Conservation (phyloP, 2,329 filamentous ascomycete genomes). For the Sphaceloma murrayae region DNA sequence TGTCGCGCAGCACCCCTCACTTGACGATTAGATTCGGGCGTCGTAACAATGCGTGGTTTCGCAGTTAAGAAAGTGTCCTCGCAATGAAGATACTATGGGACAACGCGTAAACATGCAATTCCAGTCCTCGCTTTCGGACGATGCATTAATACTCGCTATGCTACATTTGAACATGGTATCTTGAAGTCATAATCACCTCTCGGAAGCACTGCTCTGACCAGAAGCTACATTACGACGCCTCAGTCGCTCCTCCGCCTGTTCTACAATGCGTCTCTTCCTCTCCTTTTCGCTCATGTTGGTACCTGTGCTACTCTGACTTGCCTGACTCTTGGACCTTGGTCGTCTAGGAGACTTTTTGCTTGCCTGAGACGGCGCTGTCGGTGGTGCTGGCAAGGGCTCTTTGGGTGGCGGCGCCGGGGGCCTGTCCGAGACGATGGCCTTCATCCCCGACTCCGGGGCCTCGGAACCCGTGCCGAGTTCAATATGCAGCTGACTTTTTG, state of each 20-base stretch:
- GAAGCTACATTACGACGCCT: slow-evolving; percentile 21
- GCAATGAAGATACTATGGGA: too few species aligned
- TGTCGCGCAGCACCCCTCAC: too few species aligned
- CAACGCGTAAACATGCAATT: too few species aligned
- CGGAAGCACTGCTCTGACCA: slow-evolving; percentile 9
- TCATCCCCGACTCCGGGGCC: too few species aligned
- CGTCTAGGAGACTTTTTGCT: slow-evolving; percentile 5
- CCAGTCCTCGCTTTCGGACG: too few species aligned
- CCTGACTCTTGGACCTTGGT: neutral
- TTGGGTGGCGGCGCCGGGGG: slow-evolving; percentile 19
- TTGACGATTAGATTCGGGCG: too few species aligned
- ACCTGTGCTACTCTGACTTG: slow-evolving; percentile 13
- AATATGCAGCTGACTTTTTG: too few species aligned
- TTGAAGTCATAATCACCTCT: slow-evolving; percentile 8
- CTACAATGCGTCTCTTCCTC: slow-evolving; percentile 26
- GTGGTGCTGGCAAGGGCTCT: neutral
- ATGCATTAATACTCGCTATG: slow-evolving; percentile 13
- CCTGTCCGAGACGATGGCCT: neutral
- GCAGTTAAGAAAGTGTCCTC: too few species aligned
- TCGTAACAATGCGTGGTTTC: too few species aligned
- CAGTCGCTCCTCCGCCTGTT: slow-evolving; percentile 27
- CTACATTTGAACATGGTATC: slow-evolving; percentile 8
- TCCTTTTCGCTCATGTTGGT: slow-evolving; percentile 24
- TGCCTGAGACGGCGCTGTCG: neutral
- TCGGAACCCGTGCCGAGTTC: too few species aligned